phyloP scores from a whole-genome alignment of 2,329 filamentous ascomycete genomes.

The Sclerotinia minor region DNA sequence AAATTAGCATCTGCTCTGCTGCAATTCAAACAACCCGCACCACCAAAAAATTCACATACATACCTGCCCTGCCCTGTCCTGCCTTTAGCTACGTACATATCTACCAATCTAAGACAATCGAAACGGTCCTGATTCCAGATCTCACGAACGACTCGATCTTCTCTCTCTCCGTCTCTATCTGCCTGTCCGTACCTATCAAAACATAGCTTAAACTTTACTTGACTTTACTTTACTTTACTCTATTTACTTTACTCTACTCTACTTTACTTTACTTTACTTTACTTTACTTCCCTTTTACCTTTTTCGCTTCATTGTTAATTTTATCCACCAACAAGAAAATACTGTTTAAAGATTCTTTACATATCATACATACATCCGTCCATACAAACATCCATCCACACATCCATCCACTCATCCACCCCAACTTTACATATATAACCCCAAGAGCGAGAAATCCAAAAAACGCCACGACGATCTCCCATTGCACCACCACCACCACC shows the following conservation, averaged over 20 bases:
- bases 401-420: background rate
- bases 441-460: background rate
- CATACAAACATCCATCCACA: background rate
- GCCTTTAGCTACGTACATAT: background rate
- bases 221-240: background rate
- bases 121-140: background rate
- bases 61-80: too few relatives aligned
- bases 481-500: background rate
- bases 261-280: background rate
- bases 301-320: conserved; percentile 6
- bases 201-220: background rate
- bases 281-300: background rate
- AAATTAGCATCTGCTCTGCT: background rate
- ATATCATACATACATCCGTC: background rate
- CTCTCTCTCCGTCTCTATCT: background rate
- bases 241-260: background rate
- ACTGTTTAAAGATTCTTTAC: conserved; percentile 3
- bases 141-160: background rate
- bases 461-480: background rate
- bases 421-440: background rate
- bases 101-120: conserved; percentile 3
- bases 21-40: background rate
- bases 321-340: background rate
- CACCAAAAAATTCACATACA: background rate
- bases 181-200: background rate